Evolutionary conservation across 2,329 filamentous ascomycete species (phyloP).

Genomic region (Orbilia brochopaga): DNA sequence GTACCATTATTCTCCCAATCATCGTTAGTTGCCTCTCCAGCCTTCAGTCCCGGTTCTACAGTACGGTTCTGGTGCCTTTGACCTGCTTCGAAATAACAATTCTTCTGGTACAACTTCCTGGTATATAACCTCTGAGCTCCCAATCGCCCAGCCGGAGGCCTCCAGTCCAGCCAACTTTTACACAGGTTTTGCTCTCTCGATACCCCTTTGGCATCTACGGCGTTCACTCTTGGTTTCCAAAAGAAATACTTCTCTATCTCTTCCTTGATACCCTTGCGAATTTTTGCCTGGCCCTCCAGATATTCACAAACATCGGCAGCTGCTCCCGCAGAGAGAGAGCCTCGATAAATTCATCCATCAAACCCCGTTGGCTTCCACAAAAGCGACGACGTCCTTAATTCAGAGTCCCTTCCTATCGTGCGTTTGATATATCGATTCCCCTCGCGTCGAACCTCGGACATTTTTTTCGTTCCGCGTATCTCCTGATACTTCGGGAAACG

Average conservation of each 20-base stretch:
- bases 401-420: conserved; percentile 43
- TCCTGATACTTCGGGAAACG: conserved; percentile 25
- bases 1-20: neutral
- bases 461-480: conserved; percentile 38
- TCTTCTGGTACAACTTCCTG: conserved; percentile 7
- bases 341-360: no score
- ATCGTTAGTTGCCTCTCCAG: neutral
- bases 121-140: conserved; percentile 27
- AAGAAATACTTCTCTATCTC: conserved; percentile 12
- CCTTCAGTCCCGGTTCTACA: conserved; percentile 26
- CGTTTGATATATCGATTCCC: conserved; percentile 50
- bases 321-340: conserved; percentile 15
- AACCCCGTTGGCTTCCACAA: neutral
- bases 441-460: conserved; percentile 40
- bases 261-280: conserved; percentile 34
- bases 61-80: conserved; percentile 16
- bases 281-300: conserved; percentile 6
- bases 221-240: conserved; percentile 9
- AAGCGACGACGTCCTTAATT: conserved; percentile 22
- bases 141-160: conserved; percentile 8
- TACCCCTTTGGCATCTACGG: conserved; percentile 11
- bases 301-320: conserved; percentile 5
- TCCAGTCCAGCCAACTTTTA: conserved; percentile 18
- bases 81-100: conserved; percentile 5
- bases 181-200: conserved; percentile 35